These are phyloP conservation scores for Mortierella polycephala DNA, from an alignment of 371 early-diverging fungal genomes.

Conservation along the genomic window DNA sequence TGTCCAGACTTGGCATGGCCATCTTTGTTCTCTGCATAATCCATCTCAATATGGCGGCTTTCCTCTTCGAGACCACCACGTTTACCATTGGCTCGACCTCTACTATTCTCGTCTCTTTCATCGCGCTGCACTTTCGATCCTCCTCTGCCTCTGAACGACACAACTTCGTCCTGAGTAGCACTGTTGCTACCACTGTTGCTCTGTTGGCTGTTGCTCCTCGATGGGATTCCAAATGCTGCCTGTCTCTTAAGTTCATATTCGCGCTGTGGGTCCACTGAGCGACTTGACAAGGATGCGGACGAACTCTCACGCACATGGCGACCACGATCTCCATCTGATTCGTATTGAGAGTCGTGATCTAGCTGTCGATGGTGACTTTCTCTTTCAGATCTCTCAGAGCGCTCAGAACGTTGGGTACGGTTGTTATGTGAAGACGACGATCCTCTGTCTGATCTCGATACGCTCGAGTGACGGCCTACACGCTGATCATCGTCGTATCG, in stretches of 20 bases:
- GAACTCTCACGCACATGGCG: slow-evolving; percentile 13
- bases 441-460: background rate
- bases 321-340: slow-evolving; percentile 8
- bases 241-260: slow-evolving; percentile 34
- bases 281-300: slow-evolving; percentile 11
- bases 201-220: background rate
- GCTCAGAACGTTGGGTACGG: slow-evolving; percentile 12
- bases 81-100: slow-evolving; percentile 20
- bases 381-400: background rate
- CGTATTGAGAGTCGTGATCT: slow-evolving; percentile 7
- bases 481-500: background rate
- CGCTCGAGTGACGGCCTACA: background rate
- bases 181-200: background rate
- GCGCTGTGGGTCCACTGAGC: slow-evolving; percentile 26
- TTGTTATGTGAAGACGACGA: slow-evolving; percentile 8
- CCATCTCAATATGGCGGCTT: background rate
- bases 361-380: slow-evolving; percentile 8
- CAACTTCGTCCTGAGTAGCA: slow-evolving; percentile 13
- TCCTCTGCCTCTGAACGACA: slow-evolving; percentile 25
- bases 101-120: slow-evolving; percentile 3
- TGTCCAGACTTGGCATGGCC: background rate
- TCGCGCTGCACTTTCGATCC: background rate
- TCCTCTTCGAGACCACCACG: slow-evolving; percentile 19
- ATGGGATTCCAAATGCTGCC: slow-evolving; percentile 4
- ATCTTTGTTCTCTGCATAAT: slow-evolving; percentile 1